phyloP scores from a whole-genome alignment of 1,139 yeast genomes.

The Suhomyces taliae region DNA sequence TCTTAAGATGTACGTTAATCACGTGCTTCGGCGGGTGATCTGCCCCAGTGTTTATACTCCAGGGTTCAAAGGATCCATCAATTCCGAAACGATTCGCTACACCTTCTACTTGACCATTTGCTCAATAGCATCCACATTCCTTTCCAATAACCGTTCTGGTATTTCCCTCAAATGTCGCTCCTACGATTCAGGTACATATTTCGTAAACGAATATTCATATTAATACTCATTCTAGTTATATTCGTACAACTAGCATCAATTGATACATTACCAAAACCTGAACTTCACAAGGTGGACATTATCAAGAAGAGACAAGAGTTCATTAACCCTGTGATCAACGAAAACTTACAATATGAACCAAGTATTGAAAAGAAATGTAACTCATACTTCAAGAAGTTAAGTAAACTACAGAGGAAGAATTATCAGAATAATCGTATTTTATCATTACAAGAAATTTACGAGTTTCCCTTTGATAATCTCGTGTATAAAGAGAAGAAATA shows the following conservation, averaged over 20 bases:
- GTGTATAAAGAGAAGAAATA: constrained; percentile 31
- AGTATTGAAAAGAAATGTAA: constrained; percentile 15
- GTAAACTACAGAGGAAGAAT: neutral
- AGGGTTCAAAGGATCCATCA: too few species aligned
- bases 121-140: too few species aligned
- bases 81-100: too few species aligned
- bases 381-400: constrained; percentile 10
- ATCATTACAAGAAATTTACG: constrained; percentile 19
- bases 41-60: neutral
- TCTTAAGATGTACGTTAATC: neutral
- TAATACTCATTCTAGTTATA: neutral
- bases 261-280: neutral
- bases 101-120: too few species aligned
- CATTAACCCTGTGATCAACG: neutral
- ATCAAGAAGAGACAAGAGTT: neutral
- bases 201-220: neutral
- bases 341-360: neutral
- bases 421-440: constrained; percentile 3
- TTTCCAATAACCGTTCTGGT: neutral
- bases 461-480: constrained; percentile 19
- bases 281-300: neutral
- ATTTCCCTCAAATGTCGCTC: neutral
- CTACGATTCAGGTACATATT: neutral
- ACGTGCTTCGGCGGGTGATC: neutral
- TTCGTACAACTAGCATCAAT: neutral